Base-by-base conservation (phyloP, 2,329 filamentous ascomycete species). In the Bipolaris gigantea region DNA sequence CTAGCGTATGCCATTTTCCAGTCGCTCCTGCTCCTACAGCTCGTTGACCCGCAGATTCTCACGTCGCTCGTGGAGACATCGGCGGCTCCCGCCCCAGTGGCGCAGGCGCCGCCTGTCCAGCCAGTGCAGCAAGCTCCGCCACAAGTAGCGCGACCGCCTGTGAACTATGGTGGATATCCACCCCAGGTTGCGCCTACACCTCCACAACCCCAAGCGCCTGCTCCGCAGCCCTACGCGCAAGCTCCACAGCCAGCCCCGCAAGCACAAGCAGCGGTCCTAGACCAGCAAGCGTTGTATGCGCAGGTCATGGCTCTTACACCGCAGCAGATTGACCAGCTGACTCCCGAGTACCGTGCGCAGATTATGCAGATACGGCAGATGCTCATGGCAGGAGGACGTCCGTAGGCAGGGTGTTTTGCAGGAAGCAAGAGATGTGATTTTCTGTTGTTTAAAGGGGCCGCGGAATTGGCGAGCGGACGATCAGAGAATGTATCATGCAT, bases 1-100 rank as follows among this genome's bases (percentile, higher is more conserved):
- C 85, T 99, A 40, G 86, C 90, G 4, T 97, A 96, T 68, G 94
- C 94, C 53, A 89, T 97, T 62, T 97, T 97, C 77, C 93, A 97
- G 76, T 89, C 92, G 21, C 83, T 97, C 9, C 84, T 97, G 2
- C 85, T 97, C 34, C 94, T 97, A 85, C 91, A 92, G 41, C 85
- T 97, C 9, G 91, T 97, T 51, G 93, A 94, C 53, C 89, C 90
- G 13, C 87, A 87, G 65, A 87, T 92, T 3, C 86, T 97, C 50
- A 84, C 88, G 59, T 87, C 89, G 4, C 90, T 97, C 27, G 83
- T 97, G 48, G 89, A 95, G 68, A 73, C 76, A 41, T 61, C 63
- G 23, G 58, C 66, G 7, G 65, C 64, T 34, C 67, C 69, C 11
- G 60, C 65, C 16, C 71, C 70, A 38, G 66, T 66, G 16, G 67